Conservation (phyloP, 441 rosid species). For the Erysimum pusillum region DNA sequence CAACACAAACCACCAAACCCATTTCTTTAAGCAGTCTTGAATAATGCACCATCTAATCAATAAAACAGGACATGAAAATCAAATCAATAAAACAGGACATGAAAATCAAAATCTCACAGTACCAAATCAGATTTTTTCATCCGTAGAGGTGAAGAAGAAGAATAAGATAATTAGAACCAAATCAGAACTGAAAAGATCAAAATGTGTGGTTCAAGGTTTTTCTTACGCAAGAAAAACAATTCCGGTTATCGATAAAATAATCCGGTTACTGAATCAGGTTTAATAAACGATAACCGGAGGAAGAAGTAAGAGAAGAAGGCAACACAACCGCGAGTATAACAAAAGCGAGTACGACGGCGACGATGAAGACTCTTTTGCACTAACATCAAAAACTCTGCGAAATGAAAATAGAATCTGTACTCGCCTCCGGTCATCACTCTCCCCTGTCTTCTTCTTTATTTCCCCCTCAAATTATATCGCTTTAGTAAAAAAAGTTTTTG, state of each 20-base stretch:
- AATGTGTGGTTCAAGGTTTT: constrained; percentile 37
- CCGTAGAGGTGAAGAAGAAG: not conserved
- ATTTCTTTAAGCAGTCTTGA: constrained; percentile 31
- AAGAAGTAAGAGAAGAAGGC: not conserved
- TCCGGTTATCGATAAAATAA: constrained; percentile 13
- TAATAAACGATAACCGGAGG: constrained; percentile 17
- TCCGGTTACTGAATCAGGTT: constrained; percentile 22
- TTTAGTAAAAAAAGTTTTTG: not conserved
- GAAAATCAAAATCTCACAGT: constrained; percentile 7
- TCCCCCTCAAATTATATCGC: not conserved
- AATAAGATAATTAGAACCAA: not conserved
- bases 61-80: constrained; percentile 23
- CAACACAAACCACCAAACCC: constrained; percentile 36
- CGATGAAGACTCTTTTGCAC: constrained; percentile 5
- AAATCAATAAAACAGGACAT: no score
- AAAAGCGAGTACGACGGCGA: constrained; percentile 41
- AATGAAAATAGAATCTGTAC: constrained; percentile 31
- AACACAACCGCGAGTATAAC: constrained; percentile 38
- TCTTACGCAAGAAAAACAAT: not conserved
- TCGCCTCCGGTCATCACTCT: constrained; percentile 38
- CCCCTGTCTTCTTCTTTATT: constrained; percentile 20
- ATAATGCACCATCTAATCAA: constrained; percentile 26
- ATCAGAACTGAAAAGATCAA: no score
- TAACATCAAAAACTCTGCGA: constrained; percentile 19
- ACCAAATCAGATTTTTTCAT: constrained; percentile 1